Base-by-base conservation (phyloP, 345 rosid species). In the Dovyalis caffra region DNA sequence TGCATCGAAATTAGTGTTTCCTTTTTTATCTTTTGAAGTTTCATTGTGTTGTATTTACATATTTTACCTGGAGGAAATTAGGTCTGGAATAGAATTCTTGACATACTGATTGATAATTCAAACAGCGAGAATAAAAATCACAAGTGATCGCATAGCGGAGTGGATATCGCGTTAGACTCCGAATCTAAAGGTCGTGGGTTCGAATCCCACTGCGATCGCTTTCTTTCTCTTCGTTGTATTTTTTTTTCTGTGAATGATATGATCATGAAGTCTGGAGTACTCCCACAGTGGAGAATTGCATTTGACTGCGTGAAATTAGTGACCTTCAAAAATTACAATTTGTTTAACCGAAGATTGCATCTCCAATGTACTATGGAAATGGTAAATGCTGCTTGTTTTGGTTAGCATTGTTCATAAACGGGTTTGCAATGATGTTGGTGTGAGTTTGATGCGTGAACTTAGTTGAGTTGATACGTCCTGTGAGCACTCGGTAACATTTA, bases 151-250 rank as follows among this genome's bases (percentile, higher is more conserved):
- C 99, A 91, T 95, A 92, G 97, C 90, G 92, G 95, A 92, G 97
- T 92, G 94, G 97, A 95, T 91, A 91, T 92, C 93, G 97, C 96
- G 91, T 92, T 92, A 92, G 97, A 92, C 91, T 92, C 99, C 97
- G 97, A 64, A 94, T 92, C 97, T 90, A 88, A 89, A 92, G 97
- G 99, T 91, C 95, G 97, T 90, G 97, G 97, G 97, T 95, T 95
- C 92, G 92, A 95, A 70, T 86, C 97, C 95, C 99, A 92, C 97
- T 92, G 99, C 87, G 97, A 91, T 94, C 97, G 77, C 25, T 8
- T 12, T 23, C 12, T 2, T 25, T 4, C 15, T 29, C 47, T 15
- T 67, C 43, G 7, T 35, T 23, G 16, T 11, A 47, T 8, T 34
- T 57, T 32, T 47, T 31, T 21, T 3, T 16, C 64, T 2, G 23